Conservation (phyloP, 768 basidiomycete species). For the Ramaria sp. region DNA sequence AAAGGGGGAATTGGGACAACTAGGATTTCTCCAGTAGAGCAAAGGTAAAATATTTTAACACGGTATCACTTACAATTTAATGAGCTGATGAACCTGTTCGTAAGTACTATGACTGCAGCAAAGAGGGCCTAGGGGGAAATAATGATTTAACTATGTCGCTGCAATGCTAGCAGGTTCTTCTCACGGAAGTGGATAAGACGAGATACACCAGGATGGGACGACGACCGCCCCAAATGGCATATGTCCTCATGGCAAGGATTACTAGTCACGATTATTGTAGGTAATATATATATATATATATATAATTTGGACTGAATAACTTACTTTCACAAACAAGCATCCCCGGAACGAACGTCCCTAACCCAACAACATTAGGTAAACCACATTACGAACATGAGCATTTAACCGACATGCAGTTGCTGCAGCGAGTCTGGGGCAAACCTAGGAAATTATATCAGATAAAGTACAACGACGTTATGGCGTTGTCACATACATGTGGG, state of each 20-base stretch:
- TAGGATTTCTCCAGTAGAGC: background rate
- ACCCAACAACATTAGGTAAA: no score
- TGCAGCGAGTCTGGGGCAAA: background rate
- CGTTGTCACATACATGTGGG: background rate
- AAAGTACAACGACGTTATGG: background rate
- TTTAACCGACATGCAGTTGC: background rate
- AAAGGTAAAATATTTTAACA: background rate
- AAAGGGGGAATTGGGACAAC: conserved; percentile 2
- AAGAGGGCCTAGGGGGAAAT: background rate
- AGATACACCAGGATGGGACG: conserved; percentile 1
- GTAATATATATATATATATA: background rate
- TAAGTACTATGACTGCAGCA: background rate
- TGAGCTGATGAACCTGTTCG: background rate
- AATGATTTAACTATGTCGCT: no score
- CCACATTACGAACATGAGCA: no score
- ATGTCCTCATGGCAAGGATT: conserved; percentile 3
- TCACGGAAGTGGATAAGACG: background rate
- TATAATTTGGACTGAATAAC: background rate
- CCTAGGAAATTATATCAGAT: background rate
- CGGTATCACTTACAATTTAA: background rate
- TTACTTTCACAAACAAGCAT: background rate
- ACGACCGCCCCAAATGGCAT: conserved; percentile 1
- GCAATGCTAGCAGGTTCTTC: no score
- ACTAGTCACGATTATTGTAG: background rate
- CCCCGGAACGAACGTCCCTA: conserved; percentile 1